Evolutionary conservation across 495 filamentous ascomycete genomes (phyloP).

Genomic region (Penicillium paxilli): DNA sequence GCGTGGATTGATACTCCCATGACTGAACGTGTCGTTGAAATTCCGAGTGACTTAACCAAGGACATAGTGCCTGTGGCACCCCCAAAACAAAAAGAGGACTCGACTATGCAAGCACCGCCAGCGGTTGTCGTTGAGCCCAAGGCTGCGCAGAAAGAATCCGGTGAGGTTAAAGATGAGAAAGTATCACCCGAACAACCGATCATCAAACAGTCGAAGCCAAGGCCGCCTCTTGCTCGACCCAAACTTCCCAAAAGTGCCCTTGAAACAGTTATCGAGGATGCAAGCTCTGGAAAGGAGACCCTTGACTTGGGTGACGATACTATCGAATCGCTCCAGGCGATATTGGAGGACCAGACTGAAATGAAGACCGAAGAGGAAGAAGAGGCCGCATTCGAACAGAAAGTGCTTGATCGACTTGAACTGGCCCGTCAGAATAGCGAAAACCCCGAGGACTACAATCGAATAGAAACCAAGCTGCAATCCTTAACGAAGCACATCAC

Average conservation of each 20-base stretch:
- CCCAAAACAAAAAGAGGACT: constrained; percentile 1
- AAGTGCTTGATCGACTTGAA: constrained; percentile 34
- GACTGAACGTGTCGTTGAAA: constrained; percentile 35
- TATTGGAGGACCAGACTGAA: constrained; percentile 45
- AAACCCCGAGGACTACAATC: constrained; percentile 53
- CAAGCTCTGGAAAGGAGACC: constrained; percentile 42
- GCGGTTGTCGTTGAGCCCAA: background rate
- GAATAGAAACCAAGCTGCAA: constrained; percentile 59
- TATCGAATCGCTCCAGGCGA: constrained; percentile 60
- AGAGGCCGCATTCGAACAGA: constrained; percentile 36
- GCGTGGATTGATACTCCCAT: constrained; percentile 56
- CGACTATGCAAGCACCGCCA: constrained; percentile 1
- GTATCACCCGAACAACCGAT: background rate
- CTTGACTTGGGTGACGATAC: constrained; percentile 58
- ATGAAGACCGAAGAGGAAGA: constrained; percentile 39
- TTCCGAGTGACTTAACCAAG: constrained; percentile 32
- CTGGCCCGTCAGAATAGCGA: constrained; percentile 30
- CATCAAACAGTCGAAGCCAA: constrained; percentile 10
- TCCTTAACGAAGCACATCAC: constrained; percentile 63
- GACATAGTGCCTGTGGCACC: constrained; percentile 19
- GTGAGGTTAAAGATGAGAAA: background rate
- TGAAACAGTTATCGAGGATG: constrained; percentile 55
- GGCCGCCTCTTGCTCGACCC: constrained; percentile 34
- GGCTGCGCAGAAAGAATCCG: constrained; percentile 6
- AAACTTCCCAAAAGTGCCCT: constrained; percentile 50